A percentile compares a stretch with the other conserved stretches of the same genome.
Conservation (phyloP, 2,329 filamentous ascomycete genomes). For the Chaetoscypha palmicola region DNA sequence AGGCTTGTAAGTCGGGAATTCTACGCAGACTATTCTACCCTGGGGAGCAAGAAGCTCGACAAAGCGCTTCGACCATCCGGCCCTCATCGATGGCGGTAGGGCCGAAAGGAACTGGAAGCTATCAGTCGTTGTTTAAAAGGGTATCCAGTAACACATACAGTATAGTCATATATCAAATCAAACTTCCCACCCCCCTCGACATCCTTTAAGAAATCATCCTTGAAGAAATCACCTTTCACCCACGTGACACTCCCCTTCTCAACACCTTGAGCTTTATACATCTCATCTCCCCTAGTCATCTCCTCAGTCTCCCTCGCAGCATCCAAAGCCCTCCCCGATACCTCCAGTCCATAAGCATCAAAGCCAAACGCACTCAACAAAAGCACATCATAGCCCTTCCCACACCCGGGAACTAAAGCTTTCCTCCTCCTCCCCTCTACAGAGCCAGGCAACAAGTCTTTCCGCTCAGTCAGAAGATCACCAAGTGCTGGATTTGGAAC, state of each 20-base stretch:
- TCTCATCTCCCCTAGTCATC: constrained; percentile 32
- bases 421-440: constrained; percentile 31
- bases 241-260: constrained; percentile 48
- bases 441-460: constrained; percentile 36
- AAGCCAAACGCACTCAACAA: constrained; percentile 69
- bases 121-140: background rate
- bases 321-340: constrained; percentile 34
- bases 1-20: constrained; percentile 70
- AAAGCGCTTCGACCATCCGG: constrained; percentile 48
- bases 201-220: constrained; percentile 46
- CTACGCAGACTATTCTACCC: constrained; percentile 57
- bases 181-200: constrained; percentile 41
- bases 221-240: constrained; percentile 61
- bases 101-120: constrained; percentile 53
- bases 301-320: constrained; percentile 40
- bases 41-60: constrained; percentile 40
- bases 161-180: constrained; percentile 61
- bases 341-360: constrained; percentile 67
- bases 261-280: constrained; percentile 37
- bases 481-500: constrained; percentile 46
- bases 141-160: constrained; percentile 36
- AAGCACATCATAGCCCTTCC: constrained; percentile 72
- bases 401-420: constrained; percentile 76
- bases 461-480: constrained; percentile 42
- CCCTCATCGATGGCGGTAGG: constrained; percentile 45